Evolutionary conservation across 495 filamentous ascomycete genomes (phyloP).

Genomic region (Alectoria sarmentosa): DNA sequence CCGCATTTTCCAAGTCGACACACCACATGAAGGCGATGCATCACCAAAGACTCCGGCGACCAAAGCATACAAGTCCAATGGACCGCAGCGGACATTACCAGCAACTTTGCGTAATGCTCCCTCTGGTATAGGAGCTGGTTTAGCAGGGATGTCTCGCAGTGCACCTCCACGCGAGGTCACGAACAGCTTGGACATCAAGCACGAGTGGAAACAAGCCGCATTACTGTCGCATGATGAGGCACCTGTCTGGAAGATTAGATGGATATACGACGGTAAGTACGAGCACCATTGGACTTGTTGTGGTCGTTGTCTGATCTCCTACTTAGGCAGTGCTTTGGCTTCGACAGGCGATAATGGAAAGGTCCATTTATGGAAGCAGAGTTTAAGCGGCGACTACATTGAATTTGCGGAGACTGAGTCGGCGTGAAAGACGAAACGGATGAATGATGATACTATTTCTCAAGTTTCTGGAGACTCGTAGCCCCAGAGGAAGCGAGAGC

Average conservation of each 20-base stretch:
- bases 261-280: slow-evolving; percentile 32
- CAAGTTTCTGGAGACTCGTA: background rate
- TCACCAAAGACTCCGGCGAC: background rate
- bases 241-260: slow-evolving; percentile 40
- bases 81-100: background rate
- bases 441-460: background rate
- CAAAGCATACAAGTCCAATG: background rate
- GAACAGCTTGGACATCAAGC: slow-evolving; percentile 37
- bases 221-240: slow-evolving; percentile 35
- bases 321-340: slow-evolving; percentile 42
- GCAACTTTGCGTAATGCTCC: slow-evolving; percentile 27
- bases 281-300: background rate
- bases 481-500: background rate
- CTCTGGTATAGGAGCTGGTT: slow-evolving; percentile 45
- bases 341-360: slow-evolving; percentile 44
- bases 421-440: slow-evolving; percentile 5
- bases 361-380: slow-evolving; percentile 47
- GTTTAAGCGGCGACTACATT: slow-evolving; percentile 42
- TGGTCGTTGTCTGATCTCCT: background rate
- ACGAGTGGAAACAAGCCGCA: slow-evolving; percentile 41
- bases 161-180: slow-evolving; percentile 33
- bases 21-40: slow-evolving; percentile 32
- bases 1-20: slow-evolving; percentile 74
- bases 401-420: slow-evolving; percentile 46
- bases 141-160: slow-evolving; percentile 38